These are phyloP conservation scores for Ambrosia artemisiifolia DNA, from an alignment of 129 eudicot species.

Conservation along the genomic window DNA sequence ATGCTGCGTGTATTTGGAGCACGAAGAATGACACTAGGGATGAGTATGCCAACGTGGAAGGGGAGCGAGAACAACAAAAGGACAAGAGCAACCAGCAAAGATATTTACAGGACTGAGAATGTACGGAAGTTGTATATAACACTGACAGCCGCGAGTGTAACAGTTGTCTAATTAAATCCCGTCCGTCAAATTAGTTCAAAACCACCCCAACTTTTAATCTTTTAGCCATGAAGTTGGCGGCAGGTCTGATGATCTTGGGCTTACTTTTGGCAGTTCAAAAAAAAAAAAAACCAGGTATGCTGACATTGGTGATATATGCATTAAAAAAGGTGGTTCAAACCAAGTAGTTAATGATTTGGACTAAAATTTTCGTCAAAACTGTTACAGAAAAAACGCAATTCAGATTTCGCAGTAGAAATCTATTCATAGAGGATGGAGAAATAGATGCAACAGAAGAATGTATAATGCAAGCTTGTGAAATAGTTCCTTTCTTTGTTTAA, in stretches of 20 bases:
- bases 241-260: conserved; percentile 70
- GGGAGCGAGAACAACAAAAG: conserved; percentile 79
- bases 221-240: conserved; percentile 56
- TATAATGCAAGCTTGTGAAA: conserved; percentile 17
- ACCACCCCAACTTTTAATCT: no score
- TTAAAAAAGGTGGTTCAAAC: no score
- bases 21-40: conserved; percentile 44
- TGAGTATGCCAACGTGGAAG: conserved; percentile 69
- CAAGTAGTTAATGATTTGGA: no score
- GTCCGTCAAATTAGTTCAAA: no score
- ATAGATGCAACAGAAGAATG: neutral
- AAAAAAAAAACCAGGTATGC: conserved; percentile 48
- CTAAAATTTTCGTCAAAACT: no score
- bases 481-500: conserved; percentile 1
- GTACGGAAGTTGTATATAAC: conserved; percentile 58
- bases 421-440: no score
- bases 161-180: conserved; percentile 15
- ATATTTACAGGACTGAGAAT: conserved; percentile 63
- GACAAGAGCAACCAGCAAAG: no score
- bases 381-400: no score
- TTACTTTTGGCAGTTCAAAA: conserved; percentile 65
- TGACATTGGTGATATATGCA: no score
- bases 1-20: conserved; percentile 8
- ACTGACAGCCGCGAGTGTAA: no score
- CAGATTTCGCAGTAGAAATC: no score